A percentile compares a stretch with the other conserved stretches of the same genome.
Evolutionary conservation across 257 asterid genomes (phyloP).

Genomic region (Linderniella brevidens): DNA sequence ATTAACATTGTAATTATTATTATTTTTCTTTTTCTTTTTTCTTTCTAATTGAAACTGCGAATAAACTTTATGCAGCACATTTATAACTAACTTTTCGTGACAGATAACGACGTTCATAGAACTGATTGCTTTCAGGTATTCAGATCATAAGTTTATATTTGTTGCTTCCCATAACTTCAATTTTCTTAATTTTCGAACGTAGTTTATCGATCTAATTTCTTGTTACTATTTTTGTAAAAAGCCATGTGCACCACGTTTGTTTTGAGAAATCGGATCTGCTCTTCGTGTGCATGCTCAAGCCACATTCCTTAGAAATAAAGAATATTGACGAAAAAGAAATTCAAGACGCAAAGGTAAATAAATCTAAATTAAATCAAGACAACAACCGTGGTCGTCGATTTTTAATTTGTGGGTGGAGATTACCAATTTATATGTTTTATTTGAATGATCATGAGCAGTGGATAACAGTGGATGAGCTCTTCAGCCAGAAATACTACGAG

Average conservation of each 20-base stretch:
- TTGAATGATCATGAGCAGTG: conserved; percentile 11
- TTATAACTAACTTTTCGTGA: background rate
- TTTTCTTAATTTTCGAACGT: background rate
- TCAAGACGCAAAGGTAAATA: conserved; percentile 22
- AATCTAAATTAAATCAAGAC: background rate
- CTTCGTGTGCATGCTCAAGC: conserved; percentile 31
- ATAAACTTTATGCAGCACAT: background rate
- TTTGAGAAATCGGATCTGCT: conserved; percentile 31
- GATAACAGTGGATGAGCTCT: conserved; percentile 19
- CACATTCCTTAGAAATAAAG: conserved; percentile 20
- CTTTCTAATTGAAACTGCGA: background rate
- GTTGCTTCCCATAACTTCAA: too few species aligned
- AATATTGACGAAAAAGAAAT: conserved; percentile 19
- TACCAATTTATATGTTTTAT: background rate
- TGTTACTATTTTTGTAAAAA: conserved; percentile 3
- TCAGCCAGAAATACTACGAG: conserved; percentile 16
- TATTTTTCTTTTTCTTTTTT: background rate
- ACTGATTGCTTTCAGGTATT: conserved; percentile 21
- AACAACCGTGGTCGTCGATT: background rate
- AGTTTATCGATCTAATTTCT: background rate
- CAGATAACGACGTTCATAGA: conserved; percentile 21
- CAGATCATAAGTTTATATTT: too few species aligned
- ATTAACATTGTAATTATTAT: too few species aligned
- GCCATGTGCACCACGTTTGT: conserved; percentile 27
- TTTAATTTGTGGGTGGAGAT: background rate